Evolutionary conservation across 2,329 filamentous ascomycete genomes (phyloP).

Genomic region (Colletotrichum magnum): DNA sequence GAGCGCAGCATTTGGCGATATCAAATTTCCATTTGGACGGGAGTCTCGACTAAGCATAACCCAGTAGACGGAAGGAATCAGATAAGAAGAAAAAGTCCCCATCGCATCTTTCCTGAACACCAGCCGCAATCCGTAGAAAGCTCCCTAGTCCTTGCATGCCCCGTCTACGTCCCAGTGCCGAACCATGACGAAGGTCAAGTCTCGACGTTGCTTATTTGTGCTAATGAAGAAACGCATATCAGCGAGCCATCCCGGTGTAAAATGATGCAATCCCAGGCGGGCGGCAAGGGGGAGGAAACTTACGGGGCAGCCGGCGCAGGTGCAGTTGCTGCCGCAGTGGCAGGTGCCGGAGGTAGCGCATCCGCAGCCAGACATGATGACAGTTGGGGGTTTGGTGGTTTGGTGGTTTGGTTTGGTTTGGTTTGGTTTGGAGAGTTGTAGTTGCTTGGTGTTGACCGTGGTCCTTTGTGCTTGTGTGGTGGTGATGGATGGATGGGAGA

Average conservation of each 20-base stretch:
- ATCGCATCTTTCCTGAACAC: neutral
- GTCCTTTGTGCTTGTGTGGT: slow-evolving; percentile 9
- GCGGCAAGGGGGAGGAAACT: slow-evolving; percentile 43
- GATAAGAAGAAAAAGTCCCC: neutral
- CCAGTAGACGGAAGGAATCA: too few relatives aligned
- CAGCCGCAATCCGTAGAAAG: neutral
- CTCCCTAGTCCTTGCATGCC: neutral
- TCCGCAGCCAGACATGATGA: slow-evolving; percentile 60
- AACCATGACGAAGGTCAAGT: neutral
- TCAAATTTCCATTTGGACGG: neutral
- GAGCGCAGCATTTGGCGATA: neutral
- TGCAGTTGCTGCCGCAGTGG: slow-evolving; percentile 58
- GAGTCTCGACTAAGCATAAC: neutral
- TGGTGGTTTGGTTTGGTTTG: neutral
- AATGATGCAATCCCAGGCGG: slow-evolving; percentile 15
- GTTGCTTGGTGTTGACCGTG: neutral
- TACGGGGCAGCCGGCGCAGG: slow-evolving; percentile 60
- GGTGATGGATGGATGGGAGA: slow-evolving; percentile 18
- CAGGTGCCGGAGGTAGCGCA: slow-evolving; percentile 58
- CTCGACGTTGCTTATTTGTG: slow-evolving; percentile 33
- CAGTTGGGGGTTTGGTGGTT: slow-evolving; percentile 3
- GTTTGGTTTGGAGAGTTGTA: slow-evolving; percentile 4
- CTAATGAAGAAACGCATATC: neutral
- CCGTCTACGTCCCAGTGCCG: neutral
- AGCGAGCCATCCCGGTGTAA: neutral